Conservation (phyloP, 2,329 filamentous ascomycete genomes). For the Dichotomopilus funicola region DNA sequence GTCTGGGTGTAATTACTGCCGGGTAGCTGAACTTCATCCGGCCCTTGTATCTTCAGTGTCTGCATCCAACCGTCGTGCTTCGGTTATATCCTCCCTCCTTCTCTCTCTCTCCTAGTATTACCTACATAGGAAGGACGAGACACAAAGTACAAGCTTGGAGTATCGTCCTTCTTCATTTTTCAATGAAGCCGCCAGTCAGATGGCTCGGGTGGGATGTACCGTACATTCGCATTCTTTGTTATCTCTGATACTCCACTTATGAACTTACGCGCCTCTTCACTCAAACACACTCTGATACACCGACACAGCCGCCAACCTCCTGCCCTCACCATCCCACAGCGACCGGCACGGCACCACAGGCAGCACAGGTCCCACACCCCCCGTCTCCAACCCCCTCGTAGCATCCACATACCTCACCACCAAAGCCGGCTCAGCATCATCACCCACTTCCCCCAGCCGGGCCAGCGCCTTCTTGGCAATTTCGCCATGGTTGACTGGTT, state of each 20-base stretch:
- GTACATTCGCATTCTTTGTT: no score
- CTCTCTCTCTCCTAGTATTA: background rate
- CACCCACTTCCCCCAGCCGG: conserved; percentile 1
- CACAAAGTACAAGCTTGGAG: no score
- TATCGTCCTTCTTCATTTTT: no score
- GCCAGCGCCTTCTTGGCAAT: conserved; percentile 2
- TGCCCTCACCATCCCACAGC: conserved; percentile 35
- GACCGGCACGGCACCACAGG: conserved; percentile 37
- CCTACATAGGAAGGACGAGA: no score
- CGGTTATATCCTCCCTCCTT: background rate
- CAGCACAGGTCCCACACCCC: background rate
- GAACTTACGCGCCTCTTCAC: background rate
- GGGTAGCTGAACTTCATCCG: no score
- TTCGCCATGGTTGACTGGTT: background rate
- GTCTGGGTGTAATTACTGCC: no score
- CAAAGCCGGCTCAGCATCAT: background rate
- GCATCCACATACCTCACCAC: conserved; percentile 20
- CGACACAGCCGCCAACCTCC: conserved; percentile 30
- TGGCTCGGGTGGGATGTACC: no score
- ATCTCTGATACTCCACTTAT: no score
- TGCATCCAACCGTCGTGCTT: background rate
- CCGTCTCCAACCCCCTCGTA: background rate
- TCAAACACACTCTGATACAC: conserved; percentile 24
- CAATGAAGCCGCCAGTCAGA: no score
- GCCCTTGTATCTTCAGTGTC: background rate